Percentiles rank a stretch among this genome's conserved stretches.
Conservation (phyloP, 2,329 filamentous ascomycete species). For the Penicillium rolfsii region DNA sequence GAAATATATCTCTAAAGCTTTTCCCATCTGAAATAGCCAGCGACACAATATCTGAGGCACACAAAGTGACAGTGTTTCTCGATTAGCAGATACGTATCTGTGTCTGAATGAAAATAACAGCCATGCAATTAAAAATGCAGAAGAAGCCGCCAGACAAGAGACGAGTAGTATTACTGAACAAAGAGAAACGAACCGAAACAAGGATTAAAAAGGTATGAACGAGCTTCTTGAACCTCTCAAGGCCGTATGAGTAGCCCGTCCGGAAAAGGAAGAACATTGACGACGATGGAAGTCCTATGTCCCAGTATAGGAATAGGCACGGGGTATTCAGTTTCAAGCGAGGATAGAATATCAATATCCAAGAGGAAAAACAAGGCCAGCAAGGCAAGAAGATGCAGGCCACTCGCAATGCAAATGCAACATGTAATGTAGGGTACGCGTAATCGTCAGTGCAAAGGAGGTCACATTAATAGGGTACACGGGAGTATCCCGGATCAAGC, state of each 20-base stretch:
- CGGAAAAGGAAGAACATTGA: not conserved
- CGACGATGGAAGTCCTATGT: not conserved
- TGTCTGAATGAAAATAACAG: constrained; percentile 8
- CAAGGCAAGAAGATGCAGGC: not conserved
- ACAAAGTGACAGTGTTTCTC: not conserved
- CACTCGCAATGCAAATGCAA: constrained; percentile 17
- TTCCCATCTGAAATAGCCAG: not conserved
- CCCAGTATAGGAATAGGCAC: not conserved
- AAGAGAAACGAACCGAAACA: not conserved
- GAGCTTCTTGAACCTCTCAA: not conserved
- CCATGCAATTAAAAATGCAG: not conserved
- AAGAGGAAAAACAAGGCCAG: not conserved
- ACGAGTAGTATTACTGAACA: not conserved
- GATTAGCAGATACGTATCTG: constrained; percentile 16
- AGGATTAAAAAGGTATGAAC: not conserved
- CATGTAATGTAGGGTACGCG: constrained; percentile 1
- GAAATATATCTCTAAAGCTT: not conserved
- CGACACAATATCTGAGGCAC: not conserved
- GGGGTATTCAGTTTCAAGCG: not conserved
- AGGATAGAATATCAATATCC: not conserved
- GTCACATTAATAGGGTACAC: constrained; percentile 3
- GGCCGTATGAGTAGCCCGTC: not conserved
- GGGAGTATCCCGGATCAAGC: not conserved
- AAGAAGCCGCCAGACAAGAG: not conserved
- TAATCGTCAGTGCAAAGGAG: constrained; percentile 10